Evolutionary conservation across 2,329 filamentous ascomycete species (phyloP), one percentile per base, ranked within the genome.

Genomic region (Blastomyces gilchristii): DNA sequence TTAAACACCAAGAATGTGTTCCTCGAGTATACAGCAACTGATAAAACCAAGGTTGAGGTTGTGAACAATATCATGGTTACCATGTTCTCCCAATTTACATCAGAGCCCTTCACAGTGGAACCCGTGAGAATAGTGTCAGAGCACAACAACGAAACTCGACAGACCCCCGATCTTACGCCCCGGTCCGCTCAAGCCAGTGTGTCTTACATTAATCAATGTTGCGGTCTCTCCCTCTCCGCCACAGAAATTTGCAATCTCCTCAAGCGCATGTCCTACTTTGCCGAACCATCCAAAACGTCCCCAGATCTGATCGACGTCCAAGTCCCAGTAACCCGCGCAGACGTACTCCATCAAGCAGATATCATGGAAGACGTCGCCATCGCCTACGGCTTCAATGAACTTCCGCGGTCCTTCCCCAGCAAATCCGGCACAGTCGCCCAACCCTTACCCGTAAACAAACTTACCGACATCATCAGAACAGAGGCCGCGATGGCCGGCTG

Each of bases 361-460:
- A 90, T 99, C 69, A 99, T 99, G 93, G 94, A 99, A 79, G 95
- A 99, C 73, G 87, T 95, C 25, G 94, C 91, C 50, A 94, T 99
- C 67, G 91, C 91, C 61, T 97, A 97, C 75, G 94, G 95, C 68
- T 99, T 96, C 84, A 99, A 99, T 82, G 91, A 89, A 67, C 87
- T 99, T 22, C 92, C 93, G 0, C 87, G 91, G 61, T 86, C 88
- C 58, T 91, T 93, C 71, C 91, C 92, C 9, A 91, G 87, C 76
- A 92, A 91, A 72, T 88, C 89, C 31, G 89, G 88, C 62, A 94
- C 91, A 6, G 86, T 97, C 65, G 95, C 90, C 57, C 88, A 91
- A 63, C 91, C 92, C 11, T 82, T 97, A 11, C 85, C 86, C 65
- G 88, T 99, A 77, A 99, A 99, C 83, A 97, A 97, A 79, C 87